Conservation (phyloP, 208 protist species). For the Novymonas esmeraldas region DNA sequence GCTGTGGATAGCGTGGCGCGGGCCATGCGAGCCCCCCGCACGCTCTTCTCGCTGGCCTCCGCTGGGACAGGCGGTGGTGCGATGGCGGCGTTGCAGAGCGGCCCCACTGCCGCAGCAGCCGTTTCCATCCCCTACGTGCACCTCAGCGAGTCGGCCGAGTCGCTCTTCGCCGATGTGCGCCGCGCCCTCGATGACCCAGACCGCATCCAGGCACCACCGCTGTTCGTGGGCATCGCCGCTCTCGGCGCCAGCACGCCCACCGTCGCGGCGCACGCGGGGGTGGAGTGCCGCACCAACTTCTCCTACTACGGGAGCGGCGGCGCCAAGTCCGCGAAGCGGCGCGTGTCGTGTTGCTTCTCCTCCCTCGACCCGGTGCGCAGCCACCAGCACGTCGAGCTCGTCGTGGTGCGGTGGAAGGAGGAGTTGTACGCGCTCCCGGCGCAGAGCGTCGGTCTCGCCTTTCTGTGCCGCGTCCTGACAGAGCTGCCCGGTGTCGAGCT, state of each 20-base stretch:
- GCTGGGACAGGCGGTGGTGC: not conserved
- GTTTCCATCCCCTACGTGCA: slow-evolving; percentile 45
- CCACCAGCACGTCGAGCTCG: slow-evolving; percentile 45
- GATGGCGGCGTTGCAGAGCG: slow-evolving; percentile 12
- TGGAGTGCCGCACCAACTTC: slow-evolving; percentile 36
- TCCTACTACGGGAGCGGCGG: slow-evolving; percentile 22
- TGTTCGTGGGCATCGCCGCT: slow-evolving; percentile 70
- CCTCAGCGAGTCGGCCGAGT: slow-evolving; percentile 30
- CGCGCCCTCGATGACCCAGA: slow-evolving; percentile 69
- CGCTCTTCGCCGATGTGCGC: slow-evolving; percentile 56
- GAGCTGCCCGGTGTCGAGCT: slow-evolving; percentile 85
- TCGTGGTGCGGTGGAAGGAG: slow-evolving; percentile 81
- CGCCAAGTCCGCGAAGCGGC: slow-evolving; percentile 20
- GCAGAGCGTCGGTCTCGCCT: slow-evolving; percentile 42
- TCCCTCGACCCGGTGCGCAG: slow-evolving; percentile 30
- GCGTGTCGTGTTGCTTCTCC: slow-evolving; percentile 27
- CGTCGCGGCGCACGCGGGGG: not conserved
- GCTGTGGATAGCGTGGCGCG: too few species aligned
- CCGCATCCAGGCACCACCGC: slow-evolving; percentile 81
- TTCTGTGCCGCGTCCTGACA: slow-evolving; percentile 63
- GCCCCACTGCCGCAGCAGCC: slow-evolving; percentile 14
- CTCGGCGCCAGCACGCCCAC: not conserved
- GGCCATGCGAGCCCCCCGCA: slow-evolving; percentile 19
- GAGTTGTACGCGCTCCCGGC: slow-evolving; percentile 60
- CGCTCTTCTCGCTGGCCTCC: slow-evolving; percentile 50